These are phyloP conservation scores for Globisporangium abappressorium DNA, from an alignment of 352 stramenopile genomes.

Conservation along the genomic window DNA sequence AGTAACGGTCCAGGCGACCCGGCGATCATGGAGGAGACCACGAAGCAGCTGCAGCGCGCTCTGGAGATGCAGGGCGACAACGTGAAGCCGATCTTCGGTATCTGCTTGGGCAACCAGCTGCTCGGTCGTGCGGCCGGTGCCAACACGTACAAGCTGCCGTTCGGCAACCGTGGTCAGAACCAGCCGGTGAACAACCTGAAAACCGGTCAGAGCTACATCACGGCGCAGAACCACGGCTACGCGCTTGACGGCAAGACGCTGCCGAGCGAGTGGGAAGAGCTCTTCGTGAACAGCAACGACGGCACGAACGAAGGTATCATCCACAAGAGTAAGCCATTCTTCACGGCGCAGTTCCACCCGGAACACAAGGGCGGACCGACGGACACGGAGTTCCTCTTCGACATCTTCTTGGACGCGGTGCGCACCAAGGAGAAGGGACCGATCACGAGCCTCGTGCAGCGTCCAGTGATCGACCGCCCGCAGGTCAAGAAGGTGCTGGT, in stretches of 20 bases:
- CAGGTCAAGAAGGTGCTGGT: constrained; percentile 96
- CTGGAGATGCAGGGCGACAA: constrained; percentile 78
- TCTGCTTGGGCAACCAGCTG: constrained; percentile 99
- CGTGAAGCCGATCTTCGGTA: constrained; percentile 97
- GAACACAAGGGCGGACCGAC: constrained; percentile 94
- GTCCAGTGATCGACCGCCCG: constrained; percentile 51
- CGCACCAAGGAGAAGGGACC: constrained; percentile 61
- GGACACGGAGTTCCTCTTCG: constrained; percentile 98
- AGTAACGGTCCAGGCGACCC: constrained; percentile 97
- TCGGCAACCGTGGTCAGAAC: constrained; percentile 98
- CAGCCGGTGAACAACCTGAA: constrained; percentile 96
- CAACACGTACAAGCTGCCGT: constrained; percentile 97
- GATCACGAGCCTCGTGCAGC: constrained; percentile 74
- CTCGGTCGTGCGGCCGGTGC: constrained; percentile 93
- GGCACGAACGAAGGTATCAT: constrained; percentile 99
- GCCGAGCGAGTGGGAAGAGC: constrained; percentile 91
- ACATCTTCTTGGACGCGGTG: constrained; percentile 95
- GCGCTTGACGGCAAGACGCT: constrained; percentile 92
- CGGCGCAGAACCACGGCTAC: constrained; percentile 98
- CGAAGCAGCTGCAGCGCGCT: constrained; percentile 89
- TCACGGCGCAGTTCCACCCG: constrained; percentile 99
- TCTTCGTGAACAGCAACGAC: constrained; percentile 99
- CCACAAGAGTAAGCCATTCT: constrained; percentile 96
- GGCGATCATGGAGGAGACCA: constrained; percentile 91
- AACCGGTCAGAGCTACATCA: constrained; percentile 98